phyloP scores from a whole-genome alignment of 768 basidiomycete species.

The Mycena haematopus region DNA sequence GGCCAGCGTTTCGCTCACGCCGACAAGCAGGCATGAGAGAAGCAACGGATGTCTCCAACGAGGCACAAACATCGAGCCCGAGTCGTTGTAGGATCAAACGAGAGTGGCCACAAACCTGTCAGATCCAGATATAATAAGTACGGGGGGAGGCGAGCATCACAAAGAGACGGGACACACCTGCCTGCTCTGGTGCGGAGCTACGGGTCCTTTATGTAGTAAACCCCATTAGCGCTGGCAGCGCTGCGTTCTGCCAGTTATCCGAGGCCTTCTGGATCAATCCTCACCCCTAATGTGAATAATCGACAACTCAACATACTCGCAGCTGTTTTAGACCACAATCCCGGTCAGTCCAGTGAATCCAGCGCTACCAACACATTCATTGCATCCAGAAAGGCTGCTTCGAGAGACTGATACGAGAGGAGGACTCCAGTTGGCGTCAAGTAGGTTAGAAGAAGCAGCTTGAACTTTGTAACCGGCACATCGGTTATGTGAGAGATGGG shows the following conservation, averaged over 20 bases:
- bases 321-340: not conserved
- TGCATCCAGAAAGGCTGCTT: too few species aligned
- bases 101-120: not conserved
- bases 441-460: not conserved
- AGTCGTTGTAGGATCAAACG: not conserved
- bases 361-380: too few species aligned
- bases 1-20: conserved; percentile 2
- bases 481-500: not conserved
- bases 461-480: not conserved
- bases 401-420: not conserved
- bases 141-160: not conserved
- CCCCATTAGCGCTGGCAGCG: not conserved
- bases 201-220: not conserved
- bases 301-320: conserved; percentile 1
- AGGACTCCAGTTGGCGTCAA: not conserved
- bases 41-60: not conserved
- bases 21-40: conserved; percentile 15
- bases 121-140: conserved; percentile 2
- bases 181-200: not conserved
- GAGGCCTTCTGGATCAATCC: not conserved
- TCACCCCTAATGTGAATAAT: not conserved
- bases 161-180: not conserved
- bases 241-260: conserved; percentile 2
- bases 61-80: not conserved
- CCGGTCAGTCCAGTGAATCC: not conserved